Evolutionary conservation across 768 basidiomycete species (phyloP).

Genomic region (Serendipita indica): DNA sequence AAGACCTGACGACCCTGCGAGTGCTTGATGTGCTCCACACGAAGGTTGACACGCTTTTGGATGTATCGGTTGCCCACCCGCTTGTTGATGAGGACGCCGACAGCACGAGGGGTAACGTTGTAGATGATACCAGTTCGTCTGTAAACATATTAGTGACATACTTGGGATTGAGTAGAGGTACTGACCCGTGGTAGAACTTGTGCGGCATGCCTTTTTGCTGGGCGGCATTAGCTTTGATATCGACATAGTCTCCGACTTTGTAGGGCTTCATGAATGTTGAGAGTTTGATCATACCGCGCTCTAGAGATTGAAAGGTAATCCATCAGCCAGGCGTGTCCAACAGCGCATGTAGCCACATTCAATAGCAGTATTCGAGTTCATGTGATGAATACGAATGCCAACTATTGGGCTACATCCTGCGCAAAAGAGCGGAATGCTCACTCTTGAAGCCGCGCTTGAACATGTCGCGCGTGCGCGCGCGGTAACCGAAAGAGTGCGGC

Average conservation of each 20-base stretch:
- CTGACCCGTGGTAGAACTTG: constrained; percentile 94
- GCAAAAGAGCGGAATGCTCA: constrained; percentile 28
- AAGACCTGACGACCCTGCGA: constrained; percentile 98
- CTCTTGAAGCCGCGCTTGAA: constrained; percentile 99
- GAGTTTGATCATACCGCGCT: constrained; percentile 77
- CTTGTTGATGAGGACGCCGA: constrained; percentile 96
- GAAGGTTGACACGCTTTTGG: constrained; percentile 98
- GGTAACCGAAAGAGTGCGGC: constrained; percentile 99
- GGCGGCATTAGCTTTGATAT: constrained; percentile 98
- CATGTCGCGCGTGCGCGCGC: constrained; percentile 99
- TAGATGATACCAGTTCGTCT: constrained; percentile 97
- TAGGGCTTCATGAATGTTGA: constrained; percentile 90
- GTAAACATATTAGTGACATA: constrained; percentile 12
- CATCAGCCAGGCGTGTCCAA: background rate
- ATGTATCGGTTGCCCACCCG: constrained; percentile 97
- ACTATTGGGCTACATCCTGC: no score
- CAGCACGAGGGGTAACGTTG: constrained; percentile 90
- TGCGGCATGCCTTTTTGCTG: constrained; percentile 99
- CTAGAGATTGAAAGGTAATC: constrained; percentile 27
- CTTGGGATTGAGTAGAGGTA: background rate
- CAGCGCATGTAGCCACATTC: no score
- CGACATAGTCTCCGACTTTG: constrained; percentile 95
- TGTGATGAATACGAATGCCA: no score
- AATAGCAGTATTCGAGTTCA: no score
- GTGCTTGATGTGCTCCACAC: constrained; percentile 89